A percentile compares a stretch with the other conserved stretches of the same genome.
Conservation (phyloP, 2,329 filamentous ascomycete species). For the Diaporthe ampelina region DNA sequence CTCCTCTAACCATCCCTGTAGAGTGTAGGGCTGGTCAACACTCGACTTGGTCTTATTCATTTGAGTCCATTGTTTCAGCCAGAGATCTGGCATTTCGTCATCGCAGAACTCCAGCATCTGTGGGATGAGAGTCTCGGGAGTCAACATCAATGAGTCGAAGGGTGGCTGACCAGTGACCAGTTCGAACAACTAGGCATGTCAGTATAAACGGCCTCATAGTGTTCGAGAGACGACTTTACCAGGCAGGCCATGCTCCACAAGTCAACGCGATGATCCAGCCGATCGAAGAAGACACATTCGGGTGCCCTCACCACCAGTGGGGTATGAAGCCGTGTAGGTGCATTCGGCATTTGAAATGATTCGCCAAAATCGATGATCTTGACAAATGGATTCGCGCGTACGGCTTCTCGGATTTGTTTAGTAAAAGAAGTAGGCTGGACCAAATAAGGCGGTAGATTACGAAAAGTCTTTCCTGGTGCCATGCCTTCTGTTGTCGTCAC, state of each 20-base stretch:
- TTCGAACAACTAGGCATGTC: not conserved
- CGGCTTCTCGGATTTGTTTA: not conserved
- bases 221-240: not conserved
- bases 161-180: constrained; percentile 10
- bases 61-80: not conserved
- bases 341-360: not conserved
- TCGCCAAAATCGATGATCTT: constrained; percentile 14
- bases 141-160: not conserved
- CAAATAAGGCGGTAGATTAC: not conserved
- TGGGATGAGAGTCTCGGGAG: not conserved
- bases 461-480: not conserved
- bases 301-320: constrained; percentile 14
- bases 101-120: not conserved
- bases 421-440: not conserved
- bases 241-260: constrained; percentile 22
- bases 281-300: not conserved
- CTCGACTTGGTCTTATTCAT: not conserved
- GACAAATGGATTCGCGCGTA: not conserved
- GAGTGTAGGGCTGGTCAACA: not conserved
- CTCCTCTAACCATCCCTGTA: constrained; percentile 8
- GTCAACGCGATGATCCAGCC: not conserved
- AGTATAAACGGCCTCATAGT: not conserved
- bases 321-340: not conserved
- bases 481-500: not conserved
- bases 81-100: not conserved